Evolutionary conservation across 345 rosid genomes (phyloP).

Genomic region (Hibiscus trionum): DNA sequence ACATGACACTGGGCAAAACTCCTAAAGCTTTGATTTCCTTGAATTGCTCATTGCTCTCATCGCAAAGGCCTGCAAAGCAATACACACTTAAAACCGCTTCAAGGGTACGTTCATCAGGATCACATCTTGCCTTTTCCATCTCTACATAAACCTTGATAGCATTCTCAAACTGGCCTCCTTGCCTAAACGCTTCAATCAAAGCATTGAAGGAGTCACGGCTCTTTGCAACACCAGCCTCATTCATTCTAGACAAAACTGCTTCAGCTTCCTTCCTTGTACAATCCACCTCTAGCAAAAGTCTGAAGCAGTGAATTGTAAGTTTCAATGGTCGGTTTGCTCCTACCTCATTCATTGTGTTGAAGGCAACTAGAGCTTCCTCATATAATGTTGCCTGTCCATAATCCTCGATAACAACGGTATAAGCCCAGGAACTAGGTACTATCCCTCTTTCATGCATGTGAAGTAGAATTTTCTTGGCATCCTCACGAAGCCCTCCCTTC

Average conservation of each 20-base stretch:
- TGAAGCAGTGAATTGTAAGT: slow-evolving; percentile 73
- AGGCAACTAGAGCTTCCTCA: slow-evolving; percentile 79
- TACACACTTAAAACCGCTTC: slow-evolving; percentile 86
- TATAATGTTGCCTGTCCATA: slow-evolving; percentile 87
- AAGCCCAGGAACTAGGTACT: slow-evolving; percentile 79
- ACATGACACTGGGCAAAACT: slow-evolving; percentile 73
- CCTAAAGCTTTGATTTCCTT: slow-evolving; percentile 77
- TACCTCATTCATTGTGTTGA: slow-evolving; percentile 83
- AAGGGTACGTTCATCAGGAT: slow-evolving; percentile 80
- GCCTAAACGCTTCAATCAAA: slow-evolving; percentile 79
- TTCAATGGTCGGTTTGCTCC: slow-evolving; percentile 65
- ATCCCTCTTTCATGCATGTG: slow-evolving; percentile 68
- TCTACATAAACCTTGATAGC: slow-evolving; percentile 79
- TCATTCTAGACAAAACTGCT: slow-evolving; percentile 56
- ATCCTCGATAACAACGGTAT: slow-evolving; percentile 76
- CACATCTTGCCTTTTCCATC: slow-evolving; percentile 79
- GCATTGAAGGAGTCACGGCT: slow-evolving; percentile 81
- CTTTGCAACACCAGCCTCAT: slow-evolving; percentile 51
- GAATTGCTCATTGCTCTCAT: slow-evolving; percentile 90
- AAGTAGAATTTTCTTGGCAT: slow-evolving; percentile 63
- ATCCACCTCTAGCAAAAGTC: slow-evolving; percentile 83
- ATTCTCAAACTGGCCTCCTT: slow-evolving; percentile 88
- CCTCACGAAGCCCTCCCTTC: slow-evolving; percentile 81
- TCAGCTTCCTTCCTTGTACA: slow-evolving; percentile 70
- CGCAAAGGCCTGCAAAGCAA: slow-evolving; percentile 75